Conservation (phyloP, 345 rosid species). For the Dimocarpus longan region DNA sequence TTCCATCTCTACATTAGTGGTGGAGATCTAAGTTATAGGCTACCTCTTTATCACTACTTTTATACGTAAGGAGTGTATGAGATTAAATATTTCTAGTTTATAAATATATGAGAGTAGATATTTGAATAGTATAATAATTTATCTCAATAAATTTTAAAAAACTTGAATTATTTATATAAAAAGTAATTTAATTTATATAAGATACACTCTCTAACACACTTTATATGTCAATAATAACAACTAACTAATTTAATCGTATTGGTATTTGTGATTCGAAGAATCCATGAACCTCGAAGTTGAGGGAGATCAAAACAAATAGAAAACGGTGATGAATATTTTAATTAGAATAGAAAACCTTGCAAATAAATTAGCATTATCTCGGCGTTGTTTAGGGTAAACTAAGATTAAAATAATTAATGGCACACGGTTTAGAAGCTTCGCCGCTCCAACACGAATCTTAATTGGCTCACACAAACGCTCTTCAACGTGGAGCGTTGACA, state of each 20-base stretch:
- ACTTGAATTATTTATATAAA: too few relatives aligned
- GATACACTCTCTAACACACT: too few relatives aligned
- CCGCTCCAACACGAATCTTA: slow-evolving; percentile 27
- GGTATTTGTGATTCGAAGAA: not conserved
- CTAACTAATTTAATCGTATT: not conserved
- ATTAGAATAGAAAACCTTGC: not conserved
- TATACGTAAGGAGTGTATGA: too few relatives aligned
- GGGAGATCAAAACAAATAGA: slow-evolving; percentile 51
- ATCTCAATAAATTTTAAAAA: too few relatives aligned
- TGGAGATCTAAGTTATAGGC: too few relatives aligned
- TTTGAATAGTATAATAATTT: too few relatives aligned
- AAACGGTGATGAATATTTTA: slow-evolving; percentile 20
- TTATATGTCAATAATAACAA: too few relatives aligned
- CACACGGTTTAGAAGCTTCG: slow-evolving; percentile 53
- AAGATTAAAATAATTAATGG: slow-evolving; percentile 6
- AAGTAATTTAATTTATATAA: too few relatives aligned
- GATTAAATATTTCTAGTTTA: too few relatives aligned
- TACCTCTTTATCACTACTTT: too few relatives aligned
- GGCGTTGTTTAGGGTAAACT: not conserved
- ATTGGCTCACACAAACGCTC: slow-evolving; percentile 2
- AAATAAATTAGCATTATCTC: slow-evolving; percentile 2
- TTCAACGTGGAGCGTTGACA: slow-evolving; percentile 15
- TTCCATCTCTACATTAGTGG: too few relatives aligned
- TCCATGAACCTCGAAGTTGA: slow-evolving; percentile 26
- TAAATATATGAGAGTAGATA: too few relatives aligned